Percentiles rank a stretch among this genome's conserved stretches.
phyloP scores from a whole-genome alignment of 805 yeast genomes.

The Hanseniaspora hatyaiensis region DNA sequence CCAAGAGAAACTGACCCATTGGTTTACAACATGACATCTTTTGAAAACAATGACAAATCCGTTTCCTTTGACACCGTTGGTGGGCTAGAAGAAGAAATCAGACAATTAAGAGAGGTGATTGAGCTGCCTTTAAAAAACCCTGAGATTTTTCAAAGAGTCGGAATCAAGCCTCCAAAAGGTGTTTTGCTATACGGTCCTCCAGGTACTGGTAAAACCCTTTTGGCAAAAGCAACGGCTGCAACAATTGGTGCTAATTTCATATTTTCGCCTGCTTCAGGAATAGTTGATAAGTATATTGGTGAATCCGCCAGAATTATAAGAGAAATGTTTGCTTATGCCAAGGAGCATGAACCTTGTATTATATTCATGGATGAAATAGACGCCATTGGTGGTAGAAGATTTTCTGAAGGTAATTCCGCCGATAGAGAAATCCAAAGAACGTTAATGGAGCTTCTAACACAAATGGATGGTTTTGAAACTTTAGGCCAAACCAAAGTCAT shows the following conservation, averaged over 20 bases:
- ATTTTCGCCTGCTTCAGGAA: slow-evolving; percentile 96
- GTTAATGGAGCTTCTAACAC: slow-evolving; percentile 88
- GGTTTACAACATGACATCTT: slow-evolving; percentile 95
- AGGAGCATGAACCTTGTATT: slow-evolving; percentile 95
- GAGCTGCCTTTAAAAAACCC: slow-evolving; percentile 96
- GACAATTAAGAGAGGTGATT: slow-evolving; percentile 94
- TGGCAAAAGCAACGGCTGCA: slow-evolving; percentile 97
- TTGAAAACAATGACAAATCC: slow-evolving; percentile 94
- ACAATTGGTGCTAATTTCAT: slow-evolving; percentile 96
- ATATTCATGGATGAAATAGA: slow-evolving; percentile 98
- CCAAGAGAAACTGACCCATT: slow-evolving; percentile 98
- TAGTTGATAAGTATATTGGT: slow-evolving; percentile 95
- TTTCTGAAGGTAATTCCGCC: slow-evolving; percentile 95
- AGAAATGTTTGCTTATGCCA: slow-evolving; percentile 96
- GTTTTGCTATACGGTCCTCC: slow-evolving; percentile 96
- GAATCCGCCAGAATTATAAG: slow-evolving; percentile 92
- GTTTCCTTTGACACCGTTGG: slow-evolving; percentile 72
- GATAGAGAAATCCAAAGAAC: slow-evolving; percentile 98
- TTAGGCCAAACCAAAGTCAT: slow-evolving; percentile 93
- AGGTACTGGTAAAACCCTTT: slow-evolving; percentile 91
- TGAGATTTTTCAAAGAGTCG: slow-evolving; percentile 87
- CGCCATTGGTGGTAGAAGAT: slow-evolving; percentile 97
- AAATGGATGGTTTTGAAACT: slow-evolving; percentile 97
- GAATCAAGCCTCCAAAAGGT: slow-evolving; percentile 98
- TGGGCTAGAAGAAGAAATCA: slow-evolving; percentile 88